Percentiles rank a stretch among this genome's conserved stretches.
These are phyloP conservation scores for Ehretia macrophylla DNA, from an alignment of 257 asterid genomes.

Conservation along the genomic window DNA sequence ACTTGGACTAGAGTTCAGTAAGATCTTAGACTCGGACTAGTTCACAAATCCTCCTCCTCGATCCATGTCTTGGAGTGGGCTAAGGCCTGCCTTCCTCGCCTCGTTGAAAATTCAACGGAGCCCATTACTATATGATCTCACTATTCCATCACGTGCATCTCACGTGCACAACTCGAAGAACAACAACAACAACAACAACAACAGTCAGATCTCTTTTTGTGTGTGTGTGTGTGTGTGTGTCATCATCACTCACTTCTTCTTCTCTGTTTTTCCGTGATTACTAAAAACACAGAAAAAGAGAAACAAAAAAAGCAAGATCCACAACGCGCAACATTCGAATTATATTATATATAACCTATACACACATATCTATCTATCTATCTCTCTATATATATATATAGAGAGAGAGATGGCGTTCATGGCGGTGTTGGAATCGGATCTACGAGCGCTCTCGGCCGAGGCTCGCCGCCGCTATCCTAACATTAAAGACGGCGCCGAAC, in stretches of 20 bases:
- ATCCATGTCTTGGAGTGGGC: too few species aligned
- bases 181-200: neutral
- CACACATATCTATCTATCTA: neutral
- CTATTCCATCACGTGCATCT: neutral
- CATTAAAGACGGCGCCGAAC: conserved; percentile 98
- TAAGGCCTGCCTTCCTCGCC: too few species aligned
- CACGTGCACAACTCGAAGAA: neutral
- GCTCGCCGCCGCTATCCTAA: conserved; percentile 98
- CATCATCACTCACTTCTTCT: too few species aligned
- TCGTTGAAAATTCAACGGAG: too few species aligned
- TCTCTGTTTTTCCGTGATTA: too few species aligned
- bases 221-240: too few species aligned
- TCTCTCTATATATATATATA: too few species aligned
- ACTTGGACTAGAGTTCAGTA: too few species aligned
- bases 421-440: conserved; percentile 96
- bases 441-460: conserved; percentile 92
- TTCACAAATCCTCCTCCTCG: too few species aligned
- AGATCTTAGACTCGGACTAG: too few species aligned
- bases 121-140: neutral
- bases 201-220: neutral
- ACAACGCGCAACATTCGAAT: neutral
- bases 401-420: conserved; percentile 65
- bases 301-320: neutral
- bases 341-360: too few species aligned
- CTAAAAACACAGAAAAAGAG: neutral